A percentile compares a stretch with the other conserved stretches of the same genome.
Conservation (phyloP, 495 filamentous ascomycete species). For the Aspergillus baeticus region DNA sequence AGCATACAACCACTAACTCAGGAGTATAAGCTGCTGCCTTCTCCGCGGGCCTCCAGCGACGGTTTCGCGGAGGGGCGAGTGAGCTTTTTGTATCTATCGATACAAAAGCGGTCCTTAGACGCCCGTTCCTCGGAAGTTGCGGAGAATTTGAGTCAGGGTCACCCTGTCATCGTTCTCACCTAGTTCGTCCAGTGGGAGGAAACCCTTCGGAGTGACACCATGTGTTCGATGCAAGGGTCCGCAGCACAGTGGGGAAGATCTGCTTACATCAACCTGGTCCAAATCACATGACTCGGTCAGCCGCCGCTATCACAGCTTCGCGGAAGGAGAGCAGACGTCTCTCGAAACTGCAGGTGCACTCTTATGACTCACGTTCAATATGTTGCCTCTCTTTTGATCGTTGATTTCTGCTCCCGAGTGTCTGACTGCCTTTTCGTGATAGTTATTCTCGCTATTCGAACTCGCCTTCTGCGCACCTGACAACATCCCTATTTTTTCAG, state of each 20-base stretch:
- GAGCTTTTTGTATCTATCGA: too few species aligned
- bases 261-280: conserved; percentile 10
- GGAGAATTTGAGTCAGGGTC: too few species aligned
- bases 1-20: too few species aligned
- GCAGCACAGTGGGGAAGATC: background rate
- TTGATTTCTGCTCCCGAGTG: background rate
- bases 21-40: too few species aligned
- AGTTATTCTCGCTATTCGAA: background rate
- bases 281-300: conserved; percentile 10
- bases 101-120: too few species aligned
- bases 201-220: background rate
- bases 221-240: background rate
- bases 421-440: background rate
- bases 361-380: conserved; percentile 20
- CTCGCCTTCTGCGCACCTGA: background rate
- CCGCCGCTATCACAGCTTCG: conserved; percentile 8
- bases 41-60: too few species aligned
- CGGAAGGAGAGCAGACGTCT: background rate
- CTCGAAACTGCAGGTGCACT: background rate
- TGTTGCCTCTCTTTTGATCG: conserved; percentile 11
- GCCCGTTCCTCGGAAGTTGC: too few species aligned
- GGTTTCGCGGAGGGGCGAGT: too few species aligned
- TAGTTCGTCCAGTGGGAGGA: background rate
- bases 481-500: background rate
- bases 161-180: too few species aligned